These are phyloP conservation scores for Neurospora sp. DNA, from an alignment of 495 filamentous ascomycete genomes.

Conservation along the genomic window DNA sequence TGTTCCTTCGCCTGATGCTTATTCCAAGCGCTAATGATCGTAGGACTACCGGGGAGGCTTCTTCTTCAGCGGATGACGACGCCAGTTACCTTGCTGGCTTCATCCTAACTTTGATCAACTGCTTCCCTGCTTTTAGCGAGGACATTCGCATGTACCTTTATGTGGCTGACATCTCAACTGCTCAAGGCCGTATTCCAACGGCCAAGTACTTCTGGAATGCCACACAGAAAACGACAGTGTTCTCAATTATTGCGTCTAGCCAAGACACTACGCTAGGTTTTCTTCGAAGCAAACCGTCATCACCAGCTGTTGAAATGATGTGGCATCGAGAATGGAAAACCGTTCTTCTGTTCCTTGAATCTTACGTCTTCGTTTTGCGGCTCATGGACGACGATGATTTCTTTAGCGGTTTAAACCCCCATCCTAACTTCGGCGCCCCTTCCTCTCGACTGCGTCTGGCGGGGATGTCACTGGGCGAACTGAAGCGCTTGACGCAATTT, in stretches of 20 bases:
- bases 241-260: slow-evolving; percentile 45
- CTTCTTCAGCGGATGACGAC: slow-evolving; percentile 38
- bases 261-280: slow-evolving; percentile 11
- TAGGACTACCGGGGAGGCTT: slow-evolving; percentile 18
- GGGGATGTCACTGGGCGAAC: slow-evolving; percentile 56
- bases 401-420: slow-evolving; percentile 31
- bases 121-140: slow-evolving; percentile 73
- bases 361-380: slow-evolving; percentile 85
- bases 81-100: slow-evolving; percentile 75
- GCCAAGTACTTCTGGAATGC: slow-evolving; percentile 87
- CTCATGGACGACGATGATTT: slow-evolving; percentile 92
- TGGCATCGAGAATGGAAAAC: slow-evolving; percentile 75
- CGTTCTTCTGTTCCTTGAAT: slow-evolving; percentile 81
- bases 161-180: slow-evolving; percentile 57
- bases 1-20: slow-evolving; percentile 3
- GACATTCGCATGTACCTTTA: slow-evolving; percentile 97
- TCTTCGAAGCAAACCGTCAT: slow-evolving; percentile 13
- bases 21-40: slow-evolving; percentile 9
- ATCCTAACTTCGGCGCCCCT: not conserved
- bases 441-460: slow-evolving; percentile 46
- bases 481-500: slow-evolving; percentile 69
- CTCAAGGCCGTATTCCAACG: slow-evolving; percentile 45
- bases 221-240: slow-evolving; percentile 55
- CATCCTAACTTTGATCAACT: slow-evolving; percentile 71
- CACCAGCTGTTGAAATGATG: slow-evolving; percentile 5